phyloP scores from a whole-genome alignment of 1,284 basidiomycete species.

The Hymenochaete sp. region DNA sequence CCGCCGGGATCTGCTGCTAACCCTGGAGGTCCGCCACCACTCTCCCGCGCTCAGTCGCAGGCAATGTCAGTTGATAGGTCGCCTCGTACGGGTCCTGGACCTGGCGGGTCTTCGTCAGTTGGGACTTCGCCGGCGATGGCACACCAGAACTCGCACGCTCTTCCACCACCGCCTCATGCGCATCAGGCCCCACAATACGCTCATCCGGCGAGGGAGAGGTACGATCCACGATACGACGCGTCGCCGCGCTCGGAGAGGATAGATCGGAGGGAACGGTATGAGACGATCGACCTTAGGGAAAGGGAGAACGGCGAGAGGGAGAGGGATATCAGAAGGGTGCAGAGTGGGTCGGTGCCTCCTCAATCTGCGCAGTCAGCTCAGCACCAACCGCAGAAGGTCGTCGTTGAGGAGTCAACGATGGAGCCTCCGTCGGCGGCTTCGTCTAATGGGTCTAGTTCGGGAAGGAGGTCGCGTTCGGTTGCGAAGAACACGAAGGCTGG shows the following conservation, averaged over 20 bases:
- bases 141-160: conserved; percentile 19
- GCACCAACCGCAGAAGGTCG: no score
- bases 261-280: conserved; percentile 4
- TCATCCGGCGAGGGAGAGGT: conserved; percentile 23
- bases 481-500: conserved; percentile 18
- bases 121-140: conserved; percentile 18
- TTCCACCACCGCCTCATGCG: no score
- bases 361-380: no score
- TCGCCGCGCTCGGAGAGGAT: conserved; percentile 16
- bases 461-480: no score
- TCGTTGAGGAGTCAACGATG: no score
- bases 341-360: not conserved
- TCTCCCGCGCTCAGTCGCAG: conserved; percentile 24
- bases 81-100: conserved; percentile 40
- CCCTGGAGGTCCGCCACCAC: no score
- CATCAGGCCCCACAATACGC: no score
- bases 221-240: conserved; percentile 30
- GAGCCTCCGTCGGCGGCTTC: no score
- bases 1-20: not conserved
- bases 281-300: conserved; percentile 26
- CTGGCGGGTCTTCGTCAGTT: conserved; percentile 31
- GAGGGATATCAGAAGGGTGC: not conserved
- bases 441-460: no score
- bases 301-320: conserved; percentile 17
- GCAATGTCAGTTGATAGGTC: conserved; percentile 33